Percentiles rank a stretch among this genome's conserved stretches.
These are phyloP conservation scores for Gossypioides kirkii DNA, from an alignment of 345 rosid species.

Conservation along the genomic window DNA sequence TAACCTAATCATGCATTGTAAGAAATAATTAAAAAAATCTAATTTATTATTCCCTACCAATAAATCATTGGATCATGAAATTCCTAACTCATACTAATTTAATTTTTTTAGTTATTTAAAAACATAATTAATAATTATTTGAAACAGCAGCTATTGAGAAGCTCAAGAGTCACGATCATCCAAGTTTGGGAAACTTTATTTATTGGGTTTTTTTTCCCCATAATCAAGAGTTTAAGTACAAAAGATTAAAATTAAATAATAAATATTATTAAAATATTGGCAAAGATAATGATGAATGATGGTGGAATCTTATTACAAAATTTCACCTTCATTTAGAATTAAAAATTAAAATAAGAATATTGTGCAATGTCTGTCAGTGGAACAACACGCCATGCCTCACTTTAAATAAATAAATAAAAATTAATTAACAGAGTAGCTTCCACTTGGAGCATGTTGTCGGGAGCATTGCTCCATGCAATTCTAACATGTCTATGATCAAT, in stretches of 20 bases:
- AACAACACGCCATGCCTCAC: not conserved
- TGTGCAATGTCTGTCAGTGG: not conserved
- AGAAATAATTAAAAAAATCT: not conserved
- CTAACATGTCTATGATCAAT: not conserved
- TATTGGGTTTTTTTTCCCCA: slow-evolving; percentile 14
- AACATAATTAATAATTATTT: not conserved
- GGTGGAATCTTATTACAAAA: slow-evolving; percentile 22
- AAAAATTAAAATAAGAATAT: no score
- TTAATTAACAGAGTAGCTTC: not conserved
- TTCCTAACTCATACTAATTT: not conserved
- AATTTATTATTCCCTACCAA: not conserved
- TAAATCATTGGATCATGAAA: not conserved
- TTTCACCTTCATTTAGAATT: not conserved
- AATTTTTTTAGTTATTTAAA: not conserved
- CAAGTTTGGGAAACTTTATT: slow-evolving; percentile 9
- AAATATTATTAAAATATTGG: not conserved
- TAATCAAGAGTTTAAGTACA: slow-evolving; percentile 17
- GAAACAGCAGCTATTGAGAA: slow-evolving; percentile 10
- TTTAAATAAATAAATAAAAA: not conserved
- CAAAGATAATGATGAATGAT: slow-evolving; percentile 20
- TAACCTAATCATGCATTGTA: not conserved
- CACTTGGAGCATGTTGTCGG: not conserved
- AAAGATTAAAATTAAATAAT: not conserved
- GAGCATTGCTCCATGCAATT: slow-evolving; percentile 1
- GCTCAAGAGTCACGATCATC: slow-evolving; percentile 19